A percentile compares a stretch with the other conserved stretches of the same genome.
Conservation (phyloP, 257 asterid genomes). For the Parsonsia alboflavescens region DNA sequence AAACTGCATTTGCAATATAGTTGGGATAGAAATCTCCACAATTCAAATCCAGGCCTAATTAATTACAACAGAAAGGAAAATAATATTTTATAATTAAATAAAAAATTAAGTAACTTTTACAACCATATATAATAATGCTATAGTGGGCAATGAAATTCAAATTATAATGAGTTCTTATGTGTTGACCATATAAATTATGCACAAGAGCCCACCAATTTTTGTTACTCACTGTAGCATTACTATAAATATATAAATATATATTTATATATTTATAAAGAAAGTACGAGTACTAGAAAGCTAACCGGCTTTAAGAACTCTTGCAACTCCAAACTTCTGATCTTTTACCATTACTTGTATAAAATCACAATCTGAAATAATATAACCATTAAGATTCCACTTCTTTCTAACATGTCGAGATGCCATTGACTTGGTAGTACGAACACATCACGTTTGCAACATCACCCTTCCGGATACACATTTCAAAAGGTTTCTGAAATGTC, state of each 20-base stretch:
- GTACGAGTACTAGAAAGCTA: too few species aligned
- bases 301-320: conserved; percentile 42
- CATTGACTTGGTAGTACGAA: conserved; percentile 39
- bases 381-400: conserved; percentile 44
- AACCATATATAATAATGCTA: too few species aligned
- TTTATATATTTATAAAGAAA: too few species aligned
- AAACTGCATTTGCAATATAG: conserved; percentile 24
- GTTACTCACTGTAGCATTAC: too few species aligned
- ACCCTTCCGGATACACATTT: conserved; percentile 39
- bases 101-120: too few species aligned
- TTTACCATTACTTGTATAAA: conserved; percentile 21
- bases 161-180: too few species aligned
- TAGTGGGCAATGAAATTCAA: too few species aligned
- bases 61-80: too few species aligned
- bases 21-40: conserved; percentile 32
- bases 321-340: conserved; percentile 33
- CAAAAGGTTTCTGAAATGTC: conserved; percentile 40
- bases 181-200: too few species aligned
- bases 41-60: conserved; percentile 42
- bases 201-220: too few species aligned
- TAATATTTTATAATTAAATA: too few species aligned
- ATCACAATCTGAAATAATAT: conserved; percentile 51
- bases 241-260: too few species aligned
- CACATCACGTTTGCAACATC: conserved; percentile 44
- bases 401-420: conserved; percentile 43